Evolutionary conservation across 2,329 filamentous ascomycete species (phyloP), one percentile per base, ranked within the genome.

Genomic region (Ophiostoma perfectum): DNA sequence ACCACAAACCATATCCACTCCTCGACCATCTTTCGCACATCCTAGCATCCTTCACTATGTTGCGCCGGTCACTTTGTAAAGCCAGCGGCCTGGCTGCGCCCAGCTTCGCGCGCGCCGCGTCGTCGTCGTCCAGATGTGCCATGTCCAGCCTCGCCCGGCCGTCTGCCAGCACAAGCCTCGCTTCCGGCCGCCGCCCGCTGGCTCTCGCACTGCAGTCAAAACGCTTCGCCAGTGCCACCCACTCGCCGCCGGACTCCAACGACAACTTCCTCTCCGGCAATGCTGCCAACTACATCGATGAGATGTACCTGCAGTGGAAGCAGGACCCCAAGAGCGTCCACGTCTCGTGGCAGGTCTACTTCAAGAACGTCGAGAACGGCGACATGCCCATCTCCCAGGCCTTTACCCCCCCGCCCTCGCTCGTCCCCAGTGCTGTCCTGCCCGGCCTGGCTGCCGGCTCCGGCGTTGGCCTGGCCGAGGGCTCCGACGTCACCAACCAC

Each of bases 291-390:
- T 99, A 99, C 82, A 92, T 99, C 78, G 95, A 99, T 80, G 95
- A 97, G 84, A 99, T 99, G 95, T 99, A 99, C 81, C 84, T 97
- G 83, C 89, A 93, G 78, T 99, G 95, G 95, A 97, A 94, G 81
- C 84, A 91, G 72, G 93, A 99, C 75, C 93, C 95, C 66, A 86
- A 88, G 75, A 97, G 92, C 77, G 95, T 99, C 70, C 95, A 99
- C 81, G 86, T 97, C 75, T 99, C 95, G 78, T 99, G 95, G 95
- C 94, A 97, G 82, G 89, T 96, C 78, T 99, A 99, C 86, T 99
- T 99, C 86, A 92, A 89, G 82, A 99, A 99, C 82, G 97, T 99
- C 91, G 95, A 99, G 84, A 91, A 88, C 73, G 95, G 95, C 78
- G 91, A 95, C 76, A 98, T 99, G 92, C 94, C 94, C 77, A 92